Conservation (phyloP, 805 yeast species). For the Cyberlindnera bimundalis region DNA sequence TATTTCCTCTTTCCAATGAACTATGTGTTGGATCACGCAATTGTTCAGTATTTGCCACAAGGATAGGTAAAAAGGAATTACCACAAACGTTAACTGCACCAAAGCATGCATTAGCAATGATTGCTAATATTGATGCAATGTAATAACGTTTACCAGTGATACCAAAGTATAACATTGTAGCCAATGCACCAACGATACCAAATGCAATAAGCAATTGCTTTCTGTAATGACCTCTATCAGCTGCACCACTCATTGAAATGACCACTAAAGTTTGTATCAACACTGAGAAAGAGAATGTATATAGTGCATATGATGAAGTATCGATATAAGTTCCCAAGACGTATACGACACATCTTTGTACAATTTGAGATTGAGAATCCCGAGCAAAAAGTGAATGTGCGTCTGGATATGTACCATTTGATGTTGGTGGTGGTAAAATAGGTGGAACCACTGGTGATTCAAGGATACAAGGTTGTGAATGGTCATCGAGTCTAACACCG, state of each 20-base stretch:
- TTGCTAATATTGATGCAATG: conserved; percentile 52
- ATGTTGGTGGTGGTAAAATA: conserved; percentile 9
- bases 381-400: conserved; percentile 3
- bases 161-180: conserved; percentile 45
- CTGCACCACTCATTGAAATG: conserved; percentile 68
- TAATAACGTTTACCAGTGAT: conserved; percentile 42
- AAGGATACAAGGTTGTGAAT: conserved; percentile 48
- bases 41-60: conserved; percentile 41
- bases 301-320: conserved; percentile 69
- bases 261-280: conserved; percentile 68
- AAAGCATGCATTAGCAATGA: conserved; percentile 62
- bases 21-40: conserved; percentile 1
- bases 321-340: conserved; percentile 51
- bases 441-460: conserved; percentile 28
- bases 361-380: conserved; percentile 4
- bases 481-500: conserved; percentile 63
- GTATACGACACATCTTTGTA: conserved; percentile 44
- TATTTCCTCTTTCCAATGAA: conserved; percentile 29
- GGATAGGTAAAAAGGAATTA: conserved; percentile 64
- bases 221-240: conserved; percentile 60
- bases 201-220: conserved; percentile 52
- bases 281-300: conserved; percentile 71
- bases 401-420: neutral
- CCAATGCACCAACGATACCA: conserved; percentile 55
- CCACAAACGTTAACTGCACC: conserved; percentile 82